Conservation (phyloP, 345 rosid species). For the Rhizophora mangle region DNA sequence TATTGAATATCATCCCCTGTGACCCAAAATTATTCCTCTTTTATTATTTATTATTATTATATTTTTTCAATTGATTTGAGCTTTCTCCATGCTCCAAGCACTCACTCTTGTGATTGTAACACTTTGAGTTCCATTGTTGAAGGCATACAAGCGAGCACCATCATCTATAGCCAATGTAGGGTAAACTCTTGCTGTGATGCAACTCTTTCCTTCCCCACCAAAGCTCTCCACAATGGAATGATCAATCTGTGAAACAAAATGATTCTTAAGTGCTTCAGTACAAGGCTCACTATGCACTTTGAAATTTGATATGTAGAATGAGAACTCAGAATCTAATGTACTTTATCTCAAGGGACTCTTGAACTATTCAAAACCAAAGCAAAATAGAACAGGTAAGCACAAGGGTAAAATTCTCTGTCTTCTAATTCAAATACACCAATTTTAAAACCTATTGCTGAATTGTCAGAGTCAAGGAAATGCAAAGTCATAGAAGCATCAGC, state of each 20-base stretch:
- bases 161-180: conserved; percentile 45
- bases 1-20: neutral
- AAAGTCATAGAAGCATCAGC: no score
- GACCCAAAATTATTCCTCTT: neutral
- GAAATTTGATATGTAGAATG: no score
- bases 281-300: neutral
- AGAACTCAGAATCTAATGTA: no score
- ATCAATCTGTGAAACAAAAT: conserved; percentile 47
- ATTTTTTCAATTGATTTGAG: conserved; percentile 27
- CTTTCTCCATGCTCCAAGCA: conserved; percentile 69
- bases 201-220: conserved; percentile 61
- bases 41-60: no score
- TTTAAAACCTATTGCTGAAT: no score
- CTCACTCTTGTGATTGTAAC: conserved; percentile 38
- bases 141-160: conserved; percentile 31
- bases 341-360: no score
- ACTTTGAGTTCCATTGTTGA: conserved; percentile 46
- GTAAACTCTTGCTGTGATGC: conserved; percentile 72
- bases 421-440: no score
- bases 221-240: conserved; percentile 79
- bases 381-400: no score
- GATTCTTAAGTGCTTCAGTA: neutral
- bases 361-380: no score
- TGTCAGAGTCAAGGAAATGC: no score
- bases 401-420: no score